Evolutionary conservation across 768 basidiomycete species (phyloP), one percentile per base, ranked within the genome.

Genomic region (Gymnopilus junonius): DNA sequence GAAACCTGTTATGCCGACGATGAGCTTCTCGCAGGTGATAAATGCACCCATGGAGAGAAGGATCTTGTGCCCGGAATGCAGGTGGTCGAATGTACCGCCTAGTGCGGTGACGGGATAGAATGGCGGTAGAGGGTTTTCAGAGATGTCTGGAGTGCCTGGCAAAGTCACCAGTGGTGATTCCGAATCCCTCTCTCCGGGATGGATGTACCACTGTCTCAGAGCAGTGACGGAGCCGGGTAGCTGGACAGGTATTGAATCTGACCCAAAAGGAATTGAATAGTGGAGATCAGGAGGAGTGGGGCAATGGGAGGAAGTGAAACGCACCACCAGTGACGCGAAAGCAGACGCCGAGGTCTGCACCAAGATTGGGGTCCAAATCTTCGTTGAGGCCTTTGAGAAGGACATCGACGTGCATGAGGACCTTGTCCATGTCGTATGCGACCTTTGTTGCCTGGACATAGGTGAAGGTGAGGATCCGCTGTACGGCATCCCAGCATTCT

Each of bases 31-130:
- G 45, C 77, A 73, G 0, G 95, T 82, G 59, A 99, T 88, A 84
- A 91, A 95, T 1, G 93, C 88, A 12, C 87, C 91, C 88, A 97
- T 94, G 70, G 94, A 93, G 11, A 99, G 85, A 29, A 99, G 85
- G 63, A 99, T 96, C 77, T 97, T 97, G 79, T 99, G 97, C 0
- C 97, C 97, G 3, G 95, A 87, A 72, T 99, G 97, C 15, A 99
- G 85, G 74, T 99, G 97, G 76, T 99, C 97, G 75, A 99, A 99
- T 0, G 97, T 99, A 0, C 97, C 97, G 6, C 97, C 97, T 8
- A 98, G 82, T 0, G 88, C 91, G n/a, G 90, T 86, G 55, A 94
- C 92, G 12, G 90, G 90, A 71, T 80, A 81, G 42, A 74, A 64
- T 17, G 77, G 63, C 14, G 78, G 76, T 10, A 62, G 58, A 35